These are phyloP conservation scores for Exophiala viscosa DNA, from an alignment of 2,329 filamentous ascomycete species.

Conservation along the genomic window DNA sequence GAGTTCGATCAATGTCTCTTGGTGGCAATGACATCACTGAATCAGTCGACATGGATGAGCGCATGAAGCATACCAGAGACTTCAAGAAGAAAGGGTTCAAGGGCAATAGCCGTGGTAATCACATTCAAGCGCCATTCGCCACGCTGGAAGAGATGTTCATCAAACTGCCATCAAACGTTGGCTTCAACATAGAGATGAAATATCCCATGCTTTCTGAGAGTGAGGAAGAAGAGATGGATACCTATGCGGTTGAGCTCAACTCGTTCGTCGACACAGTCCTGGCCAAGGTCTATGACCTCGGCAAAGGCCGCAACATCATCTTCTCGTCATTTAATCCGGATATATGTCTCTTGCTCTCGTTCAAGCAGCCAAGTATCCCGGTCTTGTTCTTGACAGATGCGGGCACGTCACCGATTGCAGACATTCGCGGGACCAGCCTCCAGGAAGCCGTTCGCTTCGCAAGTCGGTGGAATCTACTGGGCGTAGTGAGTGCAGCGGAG, in stretches of 20 bases:
- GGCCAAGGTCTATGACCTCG: constrained; percentile 81
- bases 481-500: constrained; percentile 83
- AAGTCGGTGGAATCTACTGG: constrained; percentile 87
- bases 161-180: constrained; percentile 74
- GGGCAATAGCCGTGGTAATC: constrained; percentile 86
- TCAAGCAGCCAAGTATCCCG: constrained; percentile 96
- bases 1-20: constrained; percentile 58
- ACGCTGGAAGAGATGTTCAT: constrained; percentile 91
- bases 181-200: constrained; percentile 99
- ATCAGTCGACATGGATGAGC: constrained; percentile 62
- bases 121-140: constrained; percentile 93
- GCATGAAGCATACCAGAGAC: constrained; percentile 95
- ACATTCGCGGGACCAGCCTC: constrained; percentile 83
- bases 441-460: constrained; percentile 96
- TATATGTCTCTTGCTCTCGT: constrained; percentile 86
- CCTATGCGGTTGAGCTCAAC: constrained; percentile 92
- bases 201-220: constrained; percentile 97
- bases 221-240: constrained; percentile 94
- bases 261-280: constrained; percentile 94
- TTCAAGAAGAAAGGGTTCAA: constrained; percentile 96
- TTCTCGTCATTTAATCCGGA: constrained; percentile 98
- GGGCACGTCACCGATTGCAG: constrained; percentile 73
- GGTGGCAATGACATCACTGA: constrained; percentile 49
- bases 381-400: constrained; percentile 93
- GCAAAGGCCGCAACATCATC: constrained; percentile 80